phyloP scores from a whole-genome alignment of 1,284 basidiomycete genomes.

The Coniferiporia sulphurascens region DNA sequence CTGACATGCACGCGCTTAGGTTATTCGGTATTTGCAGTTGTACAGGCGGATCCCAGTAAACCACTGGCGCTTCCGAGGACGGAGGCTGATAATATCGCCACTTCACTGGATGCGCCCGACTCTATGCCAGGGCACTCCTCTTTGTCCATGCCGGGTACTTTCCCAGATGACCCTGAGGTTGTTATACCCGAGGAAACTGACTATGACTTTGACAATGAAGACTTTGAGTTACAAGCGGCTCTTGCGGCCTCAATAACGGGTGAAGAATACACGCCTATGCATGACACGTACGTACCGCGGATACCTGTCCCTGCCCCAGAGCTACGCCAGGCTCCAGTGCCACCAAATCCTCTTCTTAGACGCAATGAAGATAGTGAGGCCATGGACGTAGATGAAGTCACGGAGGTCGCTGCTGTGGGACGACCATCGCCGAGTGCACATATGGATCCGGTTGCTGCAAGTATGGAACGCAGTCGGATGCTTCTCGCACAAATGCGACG shows the following conservation, averaged over 20 bases:
- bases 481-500: constrained; percentile 62
- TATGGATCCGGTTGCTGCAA: constrained; percentile 59
- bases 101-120: constrained; percentile 35
- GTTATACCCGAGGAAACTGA: constrained; percentile 22
- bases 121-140: constrained; percentile 27
- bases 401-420: constrained; percentile 21
- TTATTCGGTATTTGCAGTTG: constrained; percentile 85
- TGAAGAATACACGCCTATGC: constrained; percentile 4
- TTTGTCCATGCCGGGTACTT: constrained; percentile 10
- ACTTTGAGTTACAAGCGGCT: constrained; percentile 81
- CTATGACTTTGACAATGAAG: constrained; percentile 71
- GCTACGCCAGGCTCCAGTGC: constrained; percentile 10
- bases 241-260: constrained; percentile 69
- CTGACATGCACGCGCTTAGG: constrained; percentile 41
- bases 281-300: constrained; percentile 1
- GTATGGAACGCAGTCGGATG: constrained; percentile 57
- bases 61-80: constrained; percentile 52
- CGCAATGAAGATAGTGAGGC: constrained; percentile 12
- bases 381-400: constrained; percentile 5
- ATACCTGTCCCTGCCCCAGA: constrained; percentile 6
- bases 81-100: constrained; percentile 62
- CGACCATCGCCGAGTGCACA: constrained; percentile 26
- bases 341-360: neutral
- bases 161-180: neutral
- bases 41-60: constrained; percentile 45